phyloP scores from a whole-genome alignment of 257 asterid genomes.

The Cruciata laevipes region DNA sequence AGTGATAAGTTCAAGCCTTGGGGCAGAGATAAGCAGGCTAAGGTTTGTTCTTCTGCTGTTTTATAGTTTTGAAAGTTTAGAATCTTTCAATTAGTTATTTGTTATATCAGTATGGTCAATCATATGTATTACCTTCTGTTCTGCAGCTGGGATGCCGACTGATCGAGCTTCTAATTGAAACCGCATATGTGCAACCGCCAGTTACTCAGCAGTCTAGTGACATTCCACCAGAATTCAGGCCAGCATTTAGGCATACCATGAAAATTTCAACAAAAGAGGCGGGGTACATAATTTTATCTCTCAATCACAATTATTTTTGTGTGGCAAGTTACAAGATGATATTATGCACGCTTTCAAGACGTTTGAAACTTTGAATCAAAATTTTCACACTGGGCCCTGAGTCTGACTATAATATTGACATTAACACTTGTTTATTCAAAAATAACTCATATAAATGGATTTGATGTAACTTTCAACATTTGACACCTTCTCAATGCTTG shows the following conservation, averaged over 20 bases:
- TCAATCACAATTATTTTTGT: neutral
- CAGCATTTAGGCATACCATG: constrained; percentile 86
- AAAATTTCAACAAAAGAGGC: constrained; percentile 52
- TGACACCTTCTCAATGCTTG: neutral
- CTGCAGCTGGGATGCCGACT: constrained; percentile 95
- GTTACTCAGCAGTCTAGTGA: constrained; percentile 58
- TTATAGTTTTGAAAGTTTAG: neutral
- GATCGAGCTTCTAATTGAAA: constrained; percentile 65
- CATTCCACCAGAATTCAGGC: constrained; percentile 85
- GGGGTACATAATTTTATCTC: constrained; percentile 44
- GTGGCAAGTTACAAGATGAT: neutral
- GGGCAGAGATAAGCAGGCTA: constrained; percentile 79
- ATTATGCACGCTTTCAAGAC: neutral
- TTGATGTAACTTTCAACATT: neutral
- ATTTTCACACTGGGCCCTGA: neutral
- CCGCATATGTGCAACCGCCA: constrained; percentile 86
- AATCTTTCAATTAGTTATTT: neutral
- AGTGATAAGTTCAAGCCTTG: constrained; percentile 67
- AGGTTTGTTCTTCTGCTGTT: constrained; percentile 40
- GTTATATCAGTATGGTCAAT: constrained; percentile 6
- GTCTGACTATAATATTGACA: neutral
- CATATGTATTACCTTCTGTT: constrained; percentile 19
- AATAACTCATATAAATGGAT: neutral
- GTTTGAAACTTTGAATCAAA: too few species aligned
- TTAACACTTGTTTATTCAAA: neutral